Evolutionary conservation across 176 grass and related monocot genomes (phyloP), one percentile per base, ranked within the genome.

Genomic region (Pontederia crassipes): DNA sequence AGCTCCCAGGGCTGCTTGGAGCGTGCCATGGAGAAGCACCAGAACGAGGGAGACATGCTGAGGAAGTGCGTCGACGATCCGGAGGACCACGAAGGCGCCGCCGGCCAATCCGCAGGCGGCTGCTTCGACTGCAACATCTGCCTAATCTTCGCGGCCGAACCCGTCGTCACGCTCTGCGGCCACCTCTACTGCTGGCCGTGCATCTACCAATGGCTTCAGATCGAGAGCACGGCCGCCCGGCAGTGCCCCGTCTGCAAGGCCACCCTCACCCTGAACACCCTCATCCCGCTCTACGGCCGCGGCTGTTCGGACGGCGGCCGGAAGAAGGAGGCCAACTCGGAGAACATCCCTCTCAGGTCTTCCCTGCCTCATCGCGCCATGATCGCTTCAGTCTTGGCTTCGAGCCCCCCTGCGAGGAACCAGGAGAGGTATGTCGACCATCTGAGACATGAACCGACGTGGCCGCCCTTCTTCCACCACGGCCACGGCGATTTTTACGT

Each of bases 51-150:
- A 35, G 29, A 35, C 29, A 2, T 35, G 29, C 29, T 35, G 29
- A 35, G 29, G 29, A 35, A 35, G 29, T 35, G 4, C 4, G 29
- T 2, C 29, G 29, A 35, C 4, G 29, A 35, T 35, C 29, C 29
- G 29, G 29, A 35, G 29, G 4, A n/a, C n/a, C n/a, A 35, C 4
- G 29, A 35, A 50, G 16, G 4, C 4, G 29, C 29, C 29, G 29
- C 29, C 4, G 29, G 2, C 2, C 2, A 35, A 35, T 35, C 18
- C 14, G 68, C 71, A 48, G 79, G 26, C 6, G 86, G 78, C 10
- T 86, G 87, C 79, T 98, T 98, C 61, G 93, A 98, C 56, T 92
- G 93, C 79, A 98, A 85, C 81, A 98, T 98, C 66, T 98, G 84
- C 60, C 79, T 98, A 13, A 87, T 92, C 48, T 78, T 70, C 18